phyloP scores from a whole-genome alignment of 768 basidiomycete genomes.

The Tricholoma sp. region DNA sequence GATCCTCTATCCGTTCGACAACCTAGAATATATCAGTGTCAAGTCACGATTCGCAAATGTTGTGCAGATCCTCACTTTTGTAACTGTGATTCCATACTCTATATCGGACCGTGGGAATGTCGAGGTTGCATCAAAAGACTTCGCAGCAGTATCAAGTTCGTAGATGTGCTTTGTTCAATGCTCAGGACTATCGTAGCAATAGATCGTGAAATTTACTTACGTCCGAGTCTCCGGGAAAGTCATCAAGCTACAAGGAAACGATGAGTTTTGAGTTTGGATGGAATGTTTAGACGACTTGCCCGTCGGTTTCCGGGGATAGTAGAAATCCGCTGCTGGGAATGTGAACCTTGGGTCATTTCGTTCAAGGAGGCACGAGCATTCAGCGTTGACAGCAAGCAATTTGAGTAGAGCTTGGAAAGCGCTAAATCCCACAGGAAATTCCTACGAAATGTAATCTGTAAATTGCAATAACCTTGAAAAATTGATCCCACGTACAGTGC shows the following conservation, averaged over 20 bases:
- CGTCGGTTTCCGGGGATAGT: constrained; percentile 11
- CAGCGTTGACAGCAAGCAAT: constrained; percentile 43
- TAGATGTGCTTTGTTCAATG: background rate
- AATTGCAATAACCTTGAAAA: background rate
- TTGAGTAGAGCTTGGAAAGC: constrained; percentile 43
- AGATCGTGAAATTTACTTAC: background rate
- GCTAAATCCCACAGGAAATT: constrained; percentile 49
- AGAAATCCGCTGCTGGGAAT: constrained; percentile 19
- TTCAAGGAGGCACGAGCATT: constrained; percentile 37
- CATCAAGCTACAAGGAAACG: background rate
- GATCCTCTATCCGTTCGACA: constrained; percentile 5
- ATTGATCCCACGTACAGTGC: constrained; percentile 31
- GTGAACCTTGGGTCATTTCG: constrained; percentile 17
- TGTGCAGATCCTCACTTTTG: background rate
- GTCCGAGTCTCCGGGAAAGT: background rate
- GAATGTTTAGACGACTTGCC: constrained; percentile 4
- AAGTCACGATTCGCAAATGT: background rate
- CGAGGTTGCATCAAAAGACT: constrained; percentile 1
- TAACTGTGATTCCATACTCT: constrained; percentile 9
- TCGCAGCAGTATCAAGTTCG: constrained; percentile 4
- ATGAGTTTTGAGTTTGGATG: background rate
- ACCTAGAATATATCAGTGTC: background rate
- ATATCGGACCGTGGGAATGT: constrained; percentile 1
- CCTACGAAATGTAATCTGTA: constrained; percentile 13
- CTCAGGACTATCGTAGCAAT: background rate